Percentiles rank a stretch among this genome's conserved stretches.
phyloP scores from a whole-genome alignment of 192 early-diverging fungal species.

The Umbelopsis ramanniana region DNA sequence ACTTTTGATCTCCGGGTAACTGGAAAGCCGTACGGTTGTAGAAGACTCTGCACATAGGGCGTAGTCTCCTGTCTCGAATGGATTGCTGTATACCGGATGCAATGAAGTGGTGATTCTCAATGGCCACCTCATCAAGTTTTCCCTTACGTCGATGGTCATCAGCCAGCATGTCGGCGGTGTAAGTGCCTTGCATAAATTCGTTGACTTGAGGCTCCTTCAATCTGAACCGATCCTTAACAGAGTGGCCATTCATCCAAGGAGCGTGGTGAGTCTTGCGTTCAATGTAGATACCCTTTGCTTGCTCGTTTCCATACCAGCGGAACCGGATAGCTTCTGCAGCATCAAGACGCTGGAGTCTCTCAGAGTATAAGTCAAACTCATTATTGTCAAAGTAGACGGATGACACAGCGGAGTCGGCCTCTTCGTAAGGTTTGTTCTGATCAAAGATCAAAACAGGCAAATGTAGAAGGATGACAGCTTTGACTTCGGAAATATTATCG shows the following conservation, averaged over 20 bases:
- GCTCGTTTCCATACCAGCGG: slow-evolving; percentile 85
- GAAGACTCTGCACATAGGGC: slow-evolving; percentile 60
- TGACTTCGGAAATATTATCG: slow-evolving; percentile 95
- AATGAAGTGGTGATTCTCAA: slow-evolving; percentile 59
- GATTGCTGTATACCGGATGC: slow-evolving; percentile 72
- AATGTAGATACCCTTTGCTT: slow-evolving; percentile 27
- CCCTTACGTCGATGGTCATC: slow-evolving; percentile 64
- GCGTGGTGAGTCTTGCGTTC: slow-evolving; percentile 49
- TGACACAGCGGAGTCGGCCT: slow-evolving; percentile 86
- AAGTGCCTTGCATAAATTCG: slow-evolving; percentile 77
- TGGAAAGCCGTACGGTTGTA: slow-evolving; percentile 58
- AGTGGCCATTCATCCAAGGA: slow-evolving; percentile 39
- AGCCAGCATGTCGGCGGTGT: slow-evolving; percentile 70
- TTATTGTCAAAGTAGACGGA: slow-evolving; percentile 97
- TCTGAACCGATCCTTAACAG: slow-evolving; percentile 87
- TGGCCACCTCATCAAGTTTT: slow-evolving; percentile 62
- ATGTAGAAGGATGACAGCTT: slow-evolving; percentile 87
- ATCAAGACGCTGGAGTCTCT: slow-evolving; percentile 83
- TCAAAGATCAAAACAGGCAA: slow-evolving; percentile 92
- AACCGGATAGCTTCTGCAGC: slow-evolving; percentile 91
- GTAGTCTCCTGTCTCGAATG: slow-evolving; percentile 68
- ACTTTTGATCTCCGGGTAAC: slow-evolving; percentile 50
- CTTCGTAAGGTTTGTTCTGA: slow-evolving; percentile 75
- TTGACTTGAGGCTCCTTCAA: slow-evolving; percentile 93
- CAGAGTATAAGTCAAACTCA: slow-evolving; percentile 86